Conservation (phyloP, 176 grass and related monocot species). For the Aegilops speltoides region DNA sequence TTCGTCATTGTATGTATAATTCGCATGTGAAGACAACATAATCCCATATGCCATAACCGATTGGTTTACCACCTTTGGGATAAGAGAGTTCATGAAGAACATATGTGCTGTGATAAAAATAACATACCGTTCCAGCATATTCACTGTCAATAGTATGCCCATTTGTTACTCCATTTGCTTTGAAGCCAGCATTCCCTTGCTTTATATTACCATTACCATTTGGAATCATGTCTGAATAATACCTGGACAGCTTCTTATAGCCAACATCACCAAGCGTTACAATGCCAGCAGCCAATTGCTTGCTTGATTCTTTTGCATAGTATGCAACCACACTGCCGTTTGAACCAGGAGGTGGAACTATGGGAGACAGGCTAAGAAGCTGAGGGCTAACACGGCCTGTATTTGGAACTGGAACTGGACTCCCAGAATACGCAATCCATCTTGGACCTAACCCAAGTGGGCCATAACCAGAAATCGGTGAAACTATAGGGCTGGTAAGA, state of each 20-base stretch:
- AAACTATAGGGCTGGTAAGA: slow-evolving; percentile 63
- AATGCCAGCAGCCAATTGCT: slow-evolving; percentile 80
- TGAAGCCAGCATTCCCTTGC: slow-evolving; percentile 49
- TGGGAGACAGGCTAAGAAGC: slow-evolving; percentile 47
- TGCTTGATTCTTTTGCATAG: slow-evolving; percentile 96
- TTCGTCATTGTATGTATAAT: slow-evolving; percentile 10
- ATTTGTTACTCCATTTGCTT: slow-evolving; percentile 42
- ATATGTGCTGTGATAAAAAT: slow-evolving; percentile 27
- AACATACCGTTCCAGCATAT: slow-evolving; percentile 69
- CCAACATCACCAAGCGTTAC: slow-evolving; percentile 88
- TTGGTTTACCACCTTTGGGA: background rate
- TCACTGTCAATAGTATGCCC: slow-evolving; percentile 50
- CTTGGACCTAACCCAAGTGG: slow-evolving; percentile 81
- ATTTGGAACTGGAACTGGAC: slow-evolving; percentile 61
- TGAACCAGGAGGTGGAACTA: slow-evolving; percentile 32
- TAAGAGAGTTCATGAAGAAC: slow-evolving; percentile 5
- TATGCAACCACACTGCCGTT: slow-evolving; percentile 76
- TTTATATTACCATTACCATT: slow-evolving; percentile 56
- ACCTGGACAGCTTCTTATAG: slow-evolving; percentile 77
- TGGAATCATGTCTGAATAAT: slow-evolving; percentile 57
- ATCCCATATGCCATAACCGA: background rate
- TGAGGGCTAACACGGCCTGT: slow-evolving; percentile 67
- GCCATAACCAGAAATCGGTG: slow-evolving; percentile 66
- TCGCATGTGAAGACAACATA: slow-evolving; percentile 16
- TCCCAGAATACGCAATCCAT: slow-evolving; percentile 90